Conservation (phyloP, 345 rosid genomes). For the Citrus cavaleriei region DNA sequence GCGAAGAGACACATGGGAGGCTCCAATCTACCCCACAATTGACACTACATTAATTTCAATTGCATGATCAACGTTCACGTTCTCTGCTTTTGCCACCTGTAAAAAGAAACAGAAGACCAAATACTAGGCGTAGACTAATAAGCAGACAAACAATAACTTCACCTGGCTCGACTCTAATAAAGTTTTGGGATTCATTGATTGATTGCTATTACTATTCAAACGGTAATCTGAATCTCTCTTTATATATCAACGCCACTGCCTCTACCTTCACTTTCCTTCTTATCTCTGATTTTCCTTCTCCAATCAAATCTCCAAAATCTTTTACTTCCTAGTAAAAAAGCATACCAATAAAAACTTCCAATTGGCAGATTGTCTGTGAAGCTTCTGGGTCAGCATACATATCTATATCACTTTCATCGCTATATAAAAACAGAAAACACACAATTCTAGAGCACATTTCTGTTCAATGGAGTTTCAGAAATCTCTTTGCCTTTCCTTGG, state of each 20-base stretch:
- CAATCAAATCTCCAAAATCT: not conserved
- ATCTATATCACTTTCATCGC: not conserved
- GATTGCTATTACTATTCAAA: not conserved
- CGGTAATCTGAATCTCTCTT: constrained; percentile 1
- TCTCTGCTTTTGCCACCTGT: constrained; percentile 7
- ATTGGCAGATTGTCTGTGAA: not conserved
- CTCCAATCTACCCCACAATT: not conserved
- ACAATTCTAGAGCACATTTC: not conserved
- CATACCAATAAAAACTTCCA: too few relatives aligned
- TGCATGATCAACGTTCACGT: not conserved
- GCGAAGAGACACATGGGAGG: not conserved
- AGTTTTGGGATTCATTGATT: not conserved
- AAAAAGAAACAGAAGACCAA: not conserved
- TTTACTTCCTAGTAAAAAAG: not conserved
- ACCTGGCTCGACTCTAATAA: not conserved
- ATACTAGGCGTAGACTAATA: not conserved
- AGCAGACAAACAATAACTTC: not conserved
- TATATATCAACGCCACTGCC: not conserved
- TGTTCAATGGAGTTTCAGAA: constrained; percentile 22
- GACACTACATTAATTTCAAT: not conserved
- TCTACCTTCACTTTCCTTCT: not conserved
- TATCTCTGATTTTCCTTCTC: not conserved
- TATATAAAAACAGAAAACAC: not conserved
- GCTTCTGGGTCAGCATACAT: not conserved
- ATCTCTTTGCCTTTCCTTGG: constrained; percentile 20